Conservation (phyloP, 345 rosid species). For the Dipteronia sinensis region DNA sequence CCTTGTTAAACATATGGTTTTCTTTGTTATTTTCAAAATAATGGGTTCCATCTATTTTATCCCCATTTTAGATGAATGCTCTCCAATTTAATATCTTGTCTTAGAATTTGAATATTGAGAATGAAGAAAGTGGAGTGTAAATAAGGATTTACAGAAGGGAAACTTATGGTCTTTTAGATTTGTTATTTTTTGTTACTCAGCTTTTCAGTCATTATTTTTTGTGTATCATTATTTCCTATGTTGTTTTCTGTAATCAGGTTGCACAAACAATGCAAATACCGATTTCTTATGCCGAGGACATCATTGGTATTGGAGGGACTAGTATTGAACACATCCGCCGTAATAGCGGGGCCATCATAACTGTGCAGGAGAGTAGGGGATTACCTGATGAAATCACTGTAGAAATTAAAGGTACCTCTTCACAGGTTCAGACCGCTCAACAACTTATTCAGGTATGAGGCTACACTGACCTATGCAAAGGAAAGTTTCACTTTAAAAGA, state of each 20-base stretch:
- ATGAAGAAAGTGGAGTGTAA: neutral
- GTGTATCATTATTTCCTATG: neutral
- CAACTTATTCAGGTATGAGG: conserved; percentile 70
- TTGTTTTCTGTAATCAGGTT: conserved; percentile 38
- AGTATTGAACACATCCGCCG: conserved; percentile 75
- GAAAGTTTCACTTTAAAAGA: neutral
- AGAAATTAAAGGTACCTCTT: conserved; percentile 76
- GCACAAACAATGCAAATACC: conserved; percentile 88
- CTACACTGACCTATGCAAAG: neutral
- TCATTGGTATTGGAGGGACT: conserved; percentile 74
- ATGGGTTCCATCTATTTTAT: neutral
- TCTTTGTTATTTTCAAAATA: neutral
- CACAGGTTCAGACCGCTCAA: conserved; percentile 76
- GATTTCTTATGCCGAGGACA: conserved; percentile 76
- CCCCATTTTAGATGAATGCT: neutral
- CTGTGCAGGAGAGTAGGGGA: conserved; percentile 67
- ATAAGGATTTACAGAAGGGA: neutral
- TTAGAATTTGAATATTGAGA: neutral
- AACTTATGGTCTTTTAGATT: neutral
- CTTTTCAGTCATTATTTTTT: neutral
- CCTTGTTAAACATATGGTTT: neutral
- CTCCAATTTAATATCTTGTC: too few species aligned
- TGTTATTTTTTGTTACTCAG: neutral
- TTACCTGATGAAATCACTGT: conserved; percentile 73
- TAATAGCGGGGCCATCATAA: conserved; percentile 71